A percentile compares a stretch with the other conserved stretches of the same genome.
phyloP scores from a whole-genome alignment of 2,329 filamentous ascomycete genomes.

The Colletotrichum filicis region DNA sequence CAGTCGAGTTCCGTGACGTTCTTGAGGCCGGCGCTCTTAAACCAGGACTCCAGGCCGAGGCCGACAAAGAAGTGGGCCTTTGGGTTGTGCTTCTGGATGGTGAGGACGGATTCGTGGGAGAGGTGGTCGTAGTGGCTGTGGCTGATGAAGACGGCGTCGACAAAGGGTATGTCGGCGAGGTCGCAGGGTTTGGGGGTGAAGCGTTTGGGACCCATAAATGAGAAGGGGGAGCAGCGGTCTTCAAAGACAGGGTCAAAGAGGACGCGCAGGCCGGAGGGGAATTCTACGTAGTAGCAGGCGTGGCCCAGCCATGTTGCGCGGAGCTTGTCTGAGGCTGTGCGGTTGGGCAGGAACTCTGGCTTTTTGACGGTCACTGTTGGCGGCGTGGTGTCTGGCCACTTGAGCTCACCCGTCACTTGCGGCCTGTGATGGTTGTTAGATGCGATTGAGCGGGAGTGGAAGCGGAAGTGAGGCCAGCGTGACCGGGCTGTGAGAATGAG shows the following conservation, averaged over 20 bases:
- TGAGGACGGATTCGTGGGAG: conserved; percentile 78
- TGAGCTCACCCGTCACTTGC: conserved; percentile 52
- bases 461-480: neutral
- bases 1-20: conserved; percentile 93
- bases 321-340: conserved; percentile 67
- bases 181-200: conserved; percentile 83
- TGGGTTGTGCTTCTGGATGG: conserved; percentile 77
- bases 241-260: conserved; percentile 96
- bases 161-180: conserved; percentile 79
- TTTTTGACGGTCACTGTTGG: conserved; percentile 74
- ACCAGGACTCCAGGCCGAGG: conserved; percentile 86
- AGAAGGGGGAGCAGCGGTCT: conserved; percentile 83
- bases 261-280: conserved; percentile 84
- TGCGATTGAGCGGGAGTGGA: neutral
- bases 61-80: conserved; percentile 90
- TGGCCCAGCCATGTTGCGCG: conserved; percentile 96
- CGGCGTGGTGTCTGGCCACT: conserved; percentile 69
- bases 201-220: conserved; percentile 77
- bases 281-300: conserved; percentile 93
- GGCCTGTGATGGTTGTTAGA: conserved; percentile 42
- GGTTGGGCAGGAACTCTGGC: conserved; percentile 73
- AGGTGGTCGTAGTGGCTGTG: conserved; percentile 96
- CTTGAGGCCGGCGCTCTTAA: conserved; percentile 73
- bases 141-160: conserved; percentile 84
- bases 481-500: neutral